Conservation (phyloP, 768 basidiomycete species). For the Gyrodon lividus region DNA sequence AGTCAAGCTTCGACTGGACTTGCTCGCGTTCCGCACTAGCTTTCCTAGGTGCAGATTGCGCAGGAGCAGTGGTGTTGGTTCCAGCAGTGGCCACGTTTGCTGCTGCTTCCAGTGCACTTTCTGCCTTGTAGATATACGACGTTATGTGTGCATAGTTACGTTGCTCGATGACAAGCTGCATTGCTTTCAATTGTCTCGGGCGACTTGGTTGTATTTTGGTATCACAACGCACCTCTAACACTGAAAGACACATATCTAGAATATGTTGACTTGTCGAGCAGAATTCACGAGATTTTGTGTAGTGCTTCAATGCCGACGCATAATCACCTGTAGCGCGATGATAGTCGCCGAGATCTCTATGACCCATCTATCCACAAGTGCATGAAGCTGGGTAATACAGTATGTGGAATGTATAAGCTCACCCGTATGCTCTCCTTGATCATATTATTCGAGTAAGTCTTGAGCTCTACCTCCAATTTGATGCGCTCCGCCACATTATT, state of each 20-base stretch:
- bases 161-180: constrained; percentile 81
- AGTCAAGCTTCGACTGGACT: constrained; percentile 75
- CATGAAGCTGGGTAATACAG: neutral
- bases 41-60: constrained; percentile 39
- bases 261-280: constrained; percentile 89
- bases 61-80: constrained; percentile 9
- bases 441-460: constrained; percentile 94
- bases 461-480: constrained; percentile 92
- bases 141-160: constrained; percentile 82
- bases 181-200: neutral
- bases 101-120: constrained; percentile 74
- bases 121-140: constrained; percentile 96
- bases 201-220: neutral
- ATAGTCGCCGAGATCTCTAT: constrained; percentile 84
- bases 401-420: constrained; percentile 22
- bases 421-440: constrained; percentile 99
- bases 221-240: constrained; percentile 61
- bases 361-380: constrained; percentile 66
- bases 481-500: constrained; percentile 71
- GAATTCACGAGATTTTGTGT: constrained; percentile 90
- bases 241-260: constrained; percentile 88
- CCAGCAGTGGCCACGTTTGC: constrained; percentile 32
- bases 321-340: constrained; percentile 74
- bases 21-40: constrained; percentile 56
- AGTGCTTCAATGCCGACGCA: constrained; percentile 69